Evolutionary conservation across 2,329 filamentous ascomycete species (phyloP).

Genomic region (Xylariales sp.): DNA sequence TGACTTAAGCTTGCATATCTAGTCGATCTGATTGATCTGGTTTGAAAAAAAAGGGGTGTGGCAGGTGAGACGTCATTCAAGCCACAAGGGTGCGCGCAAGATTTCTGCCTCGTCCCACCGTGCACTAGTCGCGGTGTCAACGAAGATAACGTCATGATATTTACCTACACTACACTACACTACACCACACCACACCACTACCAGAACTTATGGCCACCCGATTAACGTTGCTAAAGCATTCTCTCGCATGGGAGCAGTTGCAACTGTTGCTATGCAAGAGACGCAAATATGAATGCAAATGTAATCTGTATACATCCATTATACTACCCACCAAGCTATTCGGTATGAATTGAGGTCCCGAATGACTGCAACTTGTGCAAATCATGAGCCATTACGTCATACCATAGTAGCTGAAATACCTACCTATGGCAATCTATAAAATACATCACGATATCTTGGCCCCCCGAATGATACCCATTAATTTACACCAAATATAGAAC

Average conservation of each 20-base stretch:
- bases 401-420: neutral
- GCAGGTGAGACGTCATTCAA: slow-evolving; percentile 34
- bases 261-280: neutral
- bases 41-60: slow-evolving; percentile 8
- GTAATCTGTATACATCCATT: neutral
- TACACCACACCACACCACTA: too few relatives aligned
- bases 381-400: slow-evolving; percentile 19
- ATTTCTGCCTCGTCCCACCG: neutral
- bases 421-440: neutral
- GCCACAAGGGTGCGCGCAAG: slow-evolving; percentile 24
- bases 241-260: neutral
- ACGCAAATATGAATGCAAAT: neutral
- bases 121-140: neutral
- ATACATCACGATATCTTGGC: too few relatives aligned
- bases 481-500: neutral
- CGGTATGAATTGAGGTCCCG: neutral
- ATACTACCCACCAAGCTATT: neutral
- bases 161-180: neutral
- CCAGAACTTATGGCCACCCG: too few relatives aligned
- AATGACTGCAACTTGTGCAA: neutral
- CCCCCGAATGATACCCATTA: neutral
- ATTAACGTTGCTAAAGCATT: too few relatives aligned
- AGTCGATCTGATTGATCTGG: slow-evolving; percentile 2
- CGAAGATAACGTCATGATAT: slow-evolving; percentile 31
- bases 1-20: slow-evolving; percentile 13